Evolutionary conservation across 164 flowering plant genomes (phyloP).

Genomic region (Vitis rotundifolia): DNA sequence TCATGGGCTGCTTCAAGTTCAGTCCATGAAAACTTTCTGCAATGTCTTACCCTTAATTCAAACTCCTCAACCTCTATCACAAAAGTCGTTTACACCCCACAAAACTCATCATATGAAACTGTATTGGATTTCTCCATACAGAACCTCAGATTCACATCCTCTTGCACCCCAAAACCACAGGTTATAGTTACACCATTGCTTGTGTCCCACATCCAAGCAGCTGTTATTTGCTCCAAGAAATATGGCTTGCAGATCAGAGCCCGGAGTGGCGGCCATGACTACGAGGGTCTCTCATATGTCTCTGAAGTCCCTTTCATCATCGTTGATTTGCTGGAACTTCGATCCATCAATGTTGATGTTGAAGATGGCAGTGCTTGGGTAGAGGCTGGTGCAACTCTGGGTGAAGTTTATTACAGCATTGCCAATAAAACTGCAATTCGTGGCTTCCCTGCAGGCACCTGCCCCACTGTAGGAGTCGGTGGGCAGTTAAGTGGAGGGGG

Average conservation of each 20-base stretch:
- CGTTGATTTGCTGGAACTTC: constrained; percentile 8
- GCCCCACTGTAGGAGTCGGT: constrained; percentile 12
- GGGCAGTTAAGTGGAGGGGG: constrained; percentile 17
- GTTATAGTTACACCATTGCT: background rate
- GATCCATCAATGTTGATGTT: background rate
- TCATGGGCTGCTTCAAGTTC: background rate
- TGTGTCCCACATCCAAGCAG: constrained; percentile 8
- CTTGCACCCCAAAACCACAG: constrained; percentile 2
- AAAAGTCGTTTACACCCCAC: background rate
- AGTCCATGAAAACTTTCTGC: constrained; percentile 1
- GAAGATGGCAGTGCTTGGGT: constrained; percentile 9
- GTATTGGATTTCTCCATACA: background rate
- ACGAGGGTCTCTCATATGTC: constrained; percentile 14
- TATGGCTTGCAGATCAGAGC: constrained; percentile 9
- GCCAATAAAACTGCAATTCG: background rate
- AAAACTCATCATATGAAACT: background rate
- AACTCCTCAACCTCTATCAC: background rate
- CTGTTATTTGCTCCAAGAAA: constrained; percentile 4
- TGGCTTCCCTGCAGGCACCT: constrained; percentile 14
- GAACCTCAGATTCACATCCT: background rate
- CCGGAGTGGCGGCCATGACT: constrained; percentile 18
- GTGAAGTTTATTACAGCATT: constrained; percentile 15
- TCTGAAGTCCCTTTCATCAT: constrained; percentile 12
- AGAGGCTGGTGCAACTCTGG: constrained; percentile 10
- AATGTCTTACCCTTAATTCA: background rate